Base-by-base conservation (phyloP, 495 filamentous ascomycete species). In the Aspergillus avenaceus region DNA sequence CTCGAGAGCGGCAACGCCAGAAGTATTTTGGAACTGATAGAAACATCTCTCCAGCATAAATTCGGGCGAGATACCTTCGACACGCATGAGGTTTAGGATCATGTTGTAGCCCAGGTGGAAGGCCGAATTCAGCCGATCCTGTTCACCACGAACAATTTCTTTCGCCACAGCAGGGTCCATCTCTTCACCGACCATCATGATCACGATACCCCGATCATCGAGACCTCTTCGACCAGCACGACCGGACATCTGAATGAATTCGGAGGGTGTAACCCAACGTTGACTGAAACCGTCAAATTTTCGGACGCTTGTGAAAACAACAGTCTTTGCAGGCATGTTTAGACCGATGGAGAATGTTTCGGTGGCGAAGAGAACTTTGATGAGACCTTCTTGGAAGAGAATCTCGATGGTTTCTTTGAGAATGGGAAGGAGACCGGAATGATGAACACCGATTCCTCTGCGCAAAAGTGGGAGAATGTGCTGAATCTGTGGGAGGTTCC, bases 51-150 rank as follows among this genome's bases (percentile, higher is more conserved):
- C 89, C 13, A 98, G 76, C 93, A 98, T 97, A 65, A 84, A 97
- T 56, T 97, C 91, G 8, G 93, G 95, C 8, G 89, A 96, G 43
- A 98, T 93, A 11, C 89, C 91, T 64, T 97, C 93, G 28, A 97
- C 90, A 70, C 93, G 80, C 74, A 96, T 87, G 44, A 98, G 72
- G 56, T 98, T 98, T 50, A 98, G 73, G 61, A 98, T 85, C 93
- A 97, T 98, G 68, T 97, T 98, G 74, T 98, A 97, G n/a, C 93
- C 91, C 9, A 98, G 78, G 63, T 97, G 87, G 73, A 98, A 98
- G 12, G 93, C 93, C 3, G 93, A 97, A 68, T 97, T 97, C 32
- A 98, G 81, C 36, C 89, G 86, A 64, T 98, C 93, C 63, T 98
- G 93, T 61, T 96, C 85, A 61, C 93, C 93, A 44, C 92, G 87